A percentile compares a stretch with the other conserved stretches of the same genome.
phyloP scores from a whole-genome alignment of 148 eudicot genomes.

The Chenopodium album region DNA sequence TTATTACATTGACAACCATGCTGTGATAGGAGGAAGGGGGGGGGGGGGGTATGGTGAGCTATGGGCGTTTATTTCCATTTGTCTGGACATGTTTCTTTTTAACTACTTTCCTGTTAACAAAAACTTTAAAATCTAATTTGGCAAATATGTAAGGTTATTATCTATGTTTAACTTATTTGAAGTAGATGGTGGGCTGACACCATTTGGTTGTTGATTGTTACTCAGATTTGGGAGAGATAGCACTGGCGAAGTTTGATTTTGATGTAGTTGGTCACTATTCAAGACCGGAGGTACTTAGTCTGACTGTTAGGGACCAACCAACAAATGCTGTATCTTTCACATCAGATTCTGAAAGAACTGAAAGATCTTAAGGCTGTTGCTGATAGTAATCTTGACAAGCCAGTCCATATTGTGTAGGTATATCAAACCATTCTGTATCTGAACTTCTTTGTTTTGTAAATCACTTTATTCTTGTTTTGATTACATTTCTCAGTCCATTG shows the following conservation, averaged over 20 bases:
- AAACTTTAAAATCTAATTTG: no score
- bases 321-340: slow-evolving; percentile 69
- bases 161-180: no score
- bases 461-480: slow-evolving; percentile 1
- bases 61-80: no score
- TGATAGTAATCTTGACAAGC: slow-evolving; percentile 26
- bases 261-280: slow-evolving; percentile 95
- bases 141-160: no score
- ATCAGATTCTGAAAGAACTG: slow-evolving; percentile 51
- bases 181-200: slow-evolving; percentile 14
- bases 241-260: slow-evolving; percentile 81
- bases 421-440: slow-evolving; percentile 3
- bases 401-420: slow-evolving; percentile 11
- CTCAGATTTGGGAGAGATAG: slow-evolving; percentile 84
- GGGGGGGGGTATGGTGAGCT: no score
- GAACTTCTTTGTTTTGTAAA: not conserved
- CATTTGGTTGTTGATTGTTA: slow-evolving; percentile 22
- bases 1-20: no score
- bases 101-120: no score
- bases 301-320: slow-evolving; percentile 76
- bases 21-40: no score
- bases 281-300: slow-evolving; percentile 76
- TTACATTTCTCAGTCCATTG: not conserved
- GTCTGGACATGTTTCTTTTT: no score
- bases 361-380: slow-evolving; percentile 43